phyloP scores from a whole-genome alignment of 2,329 filamentous ascomycete genomes.

The Trichophyton schoenleinii region DNA sequence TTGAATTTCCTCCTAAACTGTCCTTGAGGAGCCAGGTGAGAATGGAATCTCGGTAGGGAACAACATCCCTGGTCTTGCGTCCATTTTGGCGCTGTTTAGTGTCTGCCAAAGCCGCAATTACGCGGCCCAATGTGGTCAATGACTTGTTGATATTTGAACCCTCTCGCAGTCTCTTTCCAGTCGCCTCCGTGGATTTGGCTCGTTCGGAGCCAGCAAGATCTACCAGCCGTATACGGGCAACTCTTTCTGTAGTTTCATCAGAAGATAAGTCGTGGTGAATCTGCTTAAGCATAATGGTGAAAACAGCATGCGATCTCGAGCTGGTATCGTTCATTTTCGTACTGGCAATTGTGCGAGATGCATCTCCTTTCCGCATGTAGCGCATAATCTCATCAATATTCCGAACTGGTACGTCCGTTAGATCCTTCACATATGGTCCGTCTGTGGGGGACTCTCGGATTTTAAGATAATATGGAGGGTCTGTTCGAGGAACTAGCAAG shows the following conservation, averaged over 20 bases:
- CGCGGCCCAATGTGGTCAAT: slow-evolving; percentile 82
- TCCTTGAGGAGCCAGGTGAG: slow-evolving; percentile 85
- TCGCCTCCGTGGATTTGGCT: slow-evolving; percentile 90
- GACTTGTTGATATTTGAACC: slow-evolving; percentile 99
- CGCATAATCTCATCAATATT: slow-evolving; percentile 77
- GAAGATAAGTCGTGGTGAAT: slow-evolving; percentile 95
- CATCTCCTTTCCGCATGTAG: slow-evolving; percentile 81
- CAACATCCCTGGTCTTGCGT: slow-evolving; percentile 56
- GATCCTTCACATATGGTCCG: slow-evolving; percentile 90
- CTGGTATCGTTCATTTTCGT: slow-evolving; percentile 99
- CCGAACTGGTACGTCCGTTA: slow-evolving; percentile 85
- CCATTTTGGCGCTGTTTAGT: slow-evolving; percentile 43
- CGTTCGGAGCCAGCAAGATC: slow-evolving; percentile 91
- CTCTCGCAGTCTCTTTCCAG: slow-evolving; percentile 77
- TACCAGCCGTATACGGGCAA: slow-evolving; percentile 84
- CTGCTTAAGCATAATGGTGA: slow-evolving; percentile 95
- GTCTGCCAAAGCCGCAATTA: slow-evolving; percentile 81
- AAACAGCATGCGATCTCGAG: slow-evolving; percentile 90
- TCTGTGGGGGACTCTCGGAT: slow-evolving; percentile 92
- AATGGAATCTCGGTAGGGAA: slow-evolving; percentile 86
- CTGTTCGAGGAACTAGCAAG: slow-evolving; percentile 66
- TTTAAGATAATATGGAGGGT: slow-evolving; percentile 82
- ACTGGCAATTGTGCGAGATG: slow-evolving; percentile 74
- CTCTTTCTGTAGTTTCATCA: slow-evolving; percentile 94
- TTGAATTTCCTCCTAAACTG: slow-evolving; percentile 88